Evolutionary conservation across 2,329 filamentous ascomycete species (phyloP), one percentile per base, ranked within the genome.

Genomic region (Lasiodiplodia theobromae): DNA sequence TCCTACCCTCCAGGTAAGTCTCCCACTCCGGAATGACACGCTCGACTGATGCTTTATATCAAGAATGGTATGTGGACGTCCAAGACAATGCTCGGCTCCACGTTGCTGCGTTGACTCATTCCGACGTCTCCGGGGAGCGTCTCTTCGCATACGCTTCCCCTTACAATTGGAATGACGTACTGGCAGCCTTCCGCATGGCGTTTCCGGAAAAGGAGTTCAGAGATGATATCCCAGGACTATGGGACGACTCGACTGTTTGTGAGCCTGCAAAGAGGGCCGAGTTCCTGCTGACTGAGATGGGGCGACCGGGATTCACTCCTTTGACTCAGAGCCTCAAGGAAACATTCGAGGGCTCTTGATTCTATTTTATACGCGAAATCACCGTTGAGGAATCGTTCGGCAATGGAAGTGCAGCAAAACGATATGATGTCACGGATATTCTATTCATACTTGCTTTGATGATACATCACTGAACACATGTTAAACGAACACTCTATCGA

Each of bases 31-130:
- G n/a, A 23, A 23, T 16, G 21, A 51, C 21, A 23, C 10, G 8
- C 21, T 54, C 14, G 14, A 18, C 28, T 56, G 52, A 56, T 18
- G 4, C 28, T 49, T n/a, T 16, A n/a, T 25, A 16, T 34, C 47
- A 69, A 68, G 69, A 62, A 47, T 70, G 53, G 70, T 70, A 53
- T 2, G 69, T 75, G 21, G 69, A 74, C 37, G 71, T 73, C 5
- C 62, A 70, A 38, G 73, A 75, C 63, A 67, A 68, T 37, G 73
- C 71, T 25, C 68, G 68, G 21, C 69, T 74, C 14, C 73, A 74
- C 58, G 69, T 73, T 37, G 70, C 71, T 38, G 70, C 68, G 18
- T 66, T 71, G 18, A 70, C 70, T 28, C 66, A 71, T 25, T 69
- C 70, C 38, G 66, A 28, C 12, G 67, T 66, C 31, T 40, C 31